Conservation (phyloP, 2,329 filamentous ascomycete genomes). For the Diaporthe capsici region DNA sequence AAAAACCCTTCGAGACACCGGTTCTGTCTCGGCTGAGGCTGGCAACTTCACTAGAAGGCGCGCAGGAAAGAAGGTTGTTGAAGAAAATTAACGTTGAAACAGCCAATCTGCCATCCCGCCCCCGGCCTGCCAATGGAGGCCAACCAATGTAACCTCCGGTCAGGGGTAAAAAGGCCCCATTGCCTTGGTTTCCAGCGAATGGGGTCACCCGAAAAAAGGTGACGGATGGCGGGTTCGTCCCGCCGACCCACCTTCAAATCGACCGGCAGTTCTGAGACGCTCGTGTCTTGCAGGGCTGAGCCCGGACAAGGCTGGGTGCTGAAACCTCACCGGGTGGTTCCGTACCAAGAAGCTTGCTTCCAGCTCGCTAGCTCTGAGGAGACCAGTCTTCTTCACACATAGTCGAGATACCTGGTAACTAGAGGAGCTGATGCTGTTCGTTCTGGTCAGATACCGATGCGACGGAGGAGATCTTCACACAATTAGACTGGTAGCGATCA, state of each 20-base stretch:
- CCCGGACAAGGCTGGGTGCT: constrained; percentile 10
- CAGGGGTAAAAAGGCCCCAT: constrained; percentile 13
- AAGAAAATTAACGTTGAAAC: constrained; percentile 34
- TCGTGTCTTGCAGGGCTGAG: constrained; percentile 29
- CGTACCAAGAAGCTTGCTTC: constrained; percentile 15
- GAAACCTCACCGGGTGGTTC: constrained; percentile 14
- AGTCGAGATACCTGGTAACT: background rate
- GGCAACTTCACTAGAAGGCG: constrained; percentile 12
- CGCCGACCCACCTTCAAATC: constrained; percentile 8
- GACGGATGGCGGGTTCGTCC: constrained; percentile 28
- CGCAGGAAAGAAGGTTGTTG: constrained; percentile 15
- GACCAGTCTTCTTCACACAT: background rate
- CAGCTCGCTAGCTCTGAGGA: background rate
- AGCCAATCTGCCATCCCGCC: constrained; percentile 30
- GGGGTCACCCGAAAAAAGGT: constrained; percentile 8
- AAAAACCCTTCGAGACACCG: background rate
- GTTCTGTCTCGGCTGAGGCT: constrained; percentile 4
- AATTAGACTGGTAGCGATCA: constrained; percentile 1
- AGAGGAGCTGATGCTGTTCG: background rate
- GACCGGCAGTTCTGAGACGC: constrained; percentile 21
- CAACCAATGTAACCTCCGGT: constrained; percentile 23
- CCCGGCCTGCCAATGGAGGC: constrained; percentile 12
- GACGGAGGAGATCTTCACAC: background rate
- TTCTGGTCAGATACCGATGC: background rate
- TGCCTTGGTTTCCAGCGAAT: constrained; percentile 6